Base-by-base conservation (phyloP, 768 basidiomycete genomes). In the Termitomyces sp. region DNA sequence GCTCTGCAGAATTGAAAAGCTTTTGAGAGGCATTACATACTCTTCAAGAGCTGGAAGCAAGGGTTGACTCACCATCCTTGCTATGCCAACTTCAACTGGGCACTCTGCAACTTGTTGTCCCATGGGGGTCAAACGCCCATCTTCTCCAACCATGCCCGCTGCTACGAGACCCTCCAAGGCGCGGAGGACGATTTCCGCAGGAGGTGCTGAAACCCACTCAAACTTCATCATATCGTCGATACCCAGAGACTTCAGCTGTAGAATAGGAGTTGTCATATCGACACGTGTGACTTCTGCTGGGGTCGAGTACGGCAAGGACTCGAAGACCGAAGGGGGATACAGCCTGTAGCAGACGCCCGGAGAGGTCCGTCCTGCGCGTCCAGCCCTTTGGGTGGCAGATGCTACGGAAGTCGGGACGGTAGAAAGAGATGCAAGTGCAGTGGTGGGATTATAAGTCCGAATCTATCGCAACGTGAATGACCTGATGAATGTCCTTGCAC, bases 181-280 rank as follows among this genome's bases (percentile, higher is more conserved):
- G 39, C 94, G 78, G 43, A 94, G 72, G 34, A 98, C 81, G 63
- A 86, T 88, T 67, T 92, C 90, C 11, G 88, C 85, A 3, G 94
- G 91, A 34, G 97, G 97, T 0, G 86, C 76, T 30, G 88, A 87
- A 32, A 98, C 83, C 89, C 94, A 99, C 66, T 98, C 94, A 67
- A 98, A 96, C 66, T 90, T 91, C 82, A 97, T 88, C 14, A 98
- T 70, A 70, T 99, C 93, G 62, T 98, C 89, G 44, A 99, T 89
- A 9, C 97, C 97, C 30, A 99, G 79, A 0, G 91, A 89, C 70
- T 98, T 98, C 48, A 98, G 80, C 67, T 98, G 95, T 17, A 99
- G 75, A 50, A 99, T 88, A 5, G 93, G 90, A 2, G 91, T 89
- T 0, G 90, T 89, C 73, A 99, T 82, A 65, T 99, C 96, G 4